These are phyloP conservation scores for Monoraphidium neglectum DNA, from an alignment of 139 green algal genomes.

Conservation along the genomic window DNA sequence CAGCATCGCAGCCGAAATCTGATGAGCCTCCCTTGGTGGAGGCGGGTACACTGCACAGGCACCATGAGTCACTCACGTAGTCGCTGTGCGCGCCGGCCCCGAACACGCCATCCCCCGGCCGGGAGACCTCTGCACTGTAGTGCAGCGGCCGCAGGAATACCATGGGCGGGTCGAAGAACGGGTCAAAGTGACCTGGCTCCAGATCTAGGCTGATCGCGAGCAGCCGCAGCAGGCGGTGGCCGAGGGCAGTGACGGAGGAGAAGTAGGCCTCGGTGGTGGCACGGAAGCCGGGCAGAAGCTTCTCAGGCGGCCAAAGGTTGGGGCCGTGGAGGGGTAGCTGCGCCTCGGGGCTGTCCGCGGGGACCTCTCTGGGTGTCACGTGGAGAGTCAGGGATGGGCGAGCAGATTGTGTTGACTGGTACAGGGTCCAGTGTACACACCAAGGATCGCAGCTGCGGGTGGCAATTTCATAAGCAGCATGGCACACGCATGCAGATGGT, in stretches of 20 bases:
- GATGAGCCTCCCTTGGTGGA: not conserved
- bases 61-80: conserved; percentile 47
- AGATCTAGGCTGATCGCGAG: conserved; percentile 80
- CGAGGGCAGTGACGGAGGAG: not conserved
- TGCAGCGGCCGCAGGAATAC: conserved; percentile 84
- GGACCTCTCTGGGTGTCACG: conserved; percentile 55
- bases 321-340: conserved; percentile 83
- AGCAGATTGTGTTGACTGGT: no score
- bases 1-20: not conserved
- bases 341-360: conserved; percentile 46
- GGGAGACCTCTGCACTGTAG: conserved; percentile 61
- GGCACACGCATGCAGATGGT: no score
- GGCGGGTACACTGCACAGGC: no score
- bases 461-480: no score
- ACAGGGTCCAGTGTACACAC: no score
- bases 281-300: conserved; percentile 28
- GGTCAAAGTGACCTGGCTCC: conserved; percentile 62
- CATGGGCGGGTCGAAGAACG: conserved; percentile 77
- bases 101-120: conserved; percentile 42
- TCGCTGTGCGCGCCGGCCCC: conserved; percentile 86
- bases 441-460: no score
- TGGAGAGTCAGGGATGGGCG: no score
- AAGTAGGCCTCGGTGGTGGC: conserved; percentile 17
- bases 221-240: conserved; percentile 64
- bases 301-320: conserved; percentile 59